Conservation (phyloP, 2,329 filamentous ascomycete species). For the Xylaria sp. region DNA sequence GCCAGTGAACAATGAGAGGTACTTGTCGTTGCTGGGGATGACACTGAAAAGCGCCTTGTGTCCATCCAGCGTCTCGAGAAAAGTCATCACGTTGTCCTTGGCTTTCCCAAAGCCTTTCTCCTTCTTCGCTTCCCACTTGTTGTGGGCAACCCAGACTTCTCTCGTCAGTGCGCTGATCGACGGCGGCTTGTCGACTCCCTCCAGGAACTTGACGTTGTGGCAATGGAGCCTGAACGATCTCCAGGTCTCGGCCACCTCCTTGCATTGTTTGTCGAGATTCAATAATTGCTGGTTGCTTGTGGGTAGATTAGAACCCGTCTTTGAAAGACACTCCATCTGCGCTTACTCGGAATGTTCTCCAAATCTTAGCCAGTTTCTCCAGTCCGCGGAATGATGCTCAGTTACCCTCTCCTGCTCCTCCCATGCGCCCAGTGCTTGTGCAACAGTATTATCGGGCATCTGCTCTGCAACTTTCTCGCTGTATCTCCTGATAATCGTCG, state of each 20-base stretch:
- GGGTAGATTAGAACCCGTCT: neutral
- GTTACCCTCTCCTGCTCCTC: neutral
- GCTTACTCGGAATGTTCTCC: neutral
- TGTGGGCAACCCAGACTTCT: conserved; percentile 1
- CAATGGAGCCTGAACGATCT: conserved; percentile 1
- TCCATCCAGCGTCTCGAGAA: conserved; percentile 9
- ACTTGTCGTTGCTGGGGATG: conserved; percentile 12
- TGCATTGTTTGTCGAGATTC: conserved; percentile 1
- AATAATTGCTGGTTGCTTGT: neutral
- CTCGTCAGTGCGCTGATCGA: neutral
- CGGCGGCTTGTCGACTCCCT: conserved; percentile 4
- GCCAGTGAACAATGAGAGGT: conserved; percentile 7
- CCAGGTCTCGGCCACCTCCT: conserved; percentile 8
- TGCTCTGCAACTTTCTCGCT: conserved; percentile 1
- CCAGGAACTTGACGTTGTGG: neutral
- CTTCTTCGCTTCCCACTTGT: conserved; percentile 1
- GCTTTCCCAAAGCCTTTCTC: conserved; percentile 8
- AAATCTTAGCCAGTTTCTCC: conserved; percentile 8
- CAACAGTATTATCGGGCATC: neutral
- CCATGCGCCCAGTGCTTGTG: conserved; percentile 3
- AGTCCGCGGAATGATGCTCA: neutral
- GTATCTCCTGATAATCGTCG: conserved; percentile 1
- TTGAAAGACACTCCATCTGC: neutral
- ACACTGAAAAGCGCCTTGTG: conserved; percentile 13
- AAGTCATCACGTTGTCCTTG: conserved; percentile 3